Evolutionary conservation across 805 yeast species (phyloP).

Genomic region (Saccharomycopsis selenospora): DNA sequence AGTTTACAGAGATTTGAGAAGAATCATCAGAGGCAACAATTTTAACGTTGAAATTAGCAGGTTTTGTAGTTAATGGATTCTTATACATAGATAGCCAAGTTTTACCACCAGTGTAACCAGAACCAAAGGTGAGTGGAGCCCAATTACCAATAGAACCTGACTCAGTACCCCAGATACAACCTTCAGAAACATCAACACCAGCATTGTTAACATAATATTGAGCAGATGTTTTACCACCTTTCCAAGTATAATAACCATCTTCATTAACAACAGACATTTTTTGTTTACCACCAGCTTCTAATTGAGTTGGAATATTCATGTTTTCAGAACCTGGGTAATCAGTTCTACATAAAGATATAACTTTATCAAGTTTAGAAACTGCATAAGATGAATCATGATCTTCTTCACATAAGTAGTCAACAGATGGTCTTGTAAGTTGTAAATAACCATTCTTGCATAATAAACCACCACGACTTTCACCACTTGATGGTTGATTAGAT

Average conservation of each 20-base stretch:
- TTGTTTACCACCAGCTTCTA: conserved; percentile 53
- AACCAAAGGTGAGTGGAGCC: conserved; percentile 95
- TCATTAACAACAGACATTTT: conserved; percentile 76
- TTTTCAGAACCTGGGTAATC: conserved; percentile 99
- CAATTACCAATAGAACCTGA: conserved; percentile 89
- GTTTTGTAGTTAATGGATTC: conserved; percentile 75
- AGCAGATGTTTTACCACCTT: conserved; percentile 76
- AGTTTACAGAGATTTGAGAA: too few species aligned
- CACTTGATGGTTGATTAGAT: conserved; percentile 52
- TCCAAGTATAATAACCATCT: conserved; percentile 72
- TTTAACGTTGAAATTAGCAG: conserved; percentile 68
- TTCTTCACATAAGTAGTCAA: conserved; percentile 57
- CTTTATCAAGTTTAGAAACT: conserved; percentile 51
- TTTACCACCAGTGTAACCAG: conserved; percentile 69
- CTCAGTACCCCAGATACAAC: conserved; percentile 85
- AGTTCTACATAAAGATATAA: conserved; percentile 91
- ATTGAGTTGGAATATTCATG: conserved; percentile 91
- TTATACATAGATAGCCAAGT: conserved; percentile 87
- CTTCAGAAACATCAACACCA: conserved; percentile 82
- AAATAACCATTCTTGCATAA: conserved; percentile 54
- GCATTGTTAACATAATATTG: conserved; percentile 98
- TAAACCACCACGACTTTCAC: conserved; percentile 69
- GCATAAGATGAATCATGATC: conserved; percentile 66
- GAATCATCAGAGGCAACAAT: conserved; percentile 70
- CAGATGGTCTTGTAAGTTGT: conserved; percentile 48